A percentile compares a stretch with the other conserved stretches of the same genome.
These are phyloP conservation scores for Rhododendron molle DNA, from an alignment of 148 eudicot genomes.

Conservation along the genomic window DNA sequence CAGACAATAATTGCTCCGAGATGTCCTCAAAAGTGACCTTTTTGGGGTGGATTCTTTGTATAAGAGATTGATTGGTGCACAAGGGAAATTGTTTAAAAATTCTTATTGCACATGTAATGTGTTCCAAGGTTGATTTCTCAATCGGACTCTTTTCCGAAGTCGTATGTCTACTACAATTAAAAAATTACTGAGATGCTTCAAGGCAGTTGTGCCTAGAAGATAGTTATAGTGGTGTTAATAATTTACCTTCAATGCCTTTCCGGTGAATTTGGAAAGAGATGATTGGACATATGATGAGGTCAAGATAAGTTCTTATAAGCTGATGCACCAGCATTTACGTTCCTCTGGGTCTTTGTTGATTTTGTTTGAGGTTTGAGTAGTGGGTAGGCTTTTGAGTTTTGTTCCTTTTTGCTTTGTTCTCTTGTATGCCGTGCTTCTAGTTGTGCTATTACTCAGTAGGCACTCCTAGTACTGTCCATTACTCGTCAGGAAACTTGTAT, in stretches of 20 bases:
- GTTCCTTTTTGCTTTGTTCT: background rate
- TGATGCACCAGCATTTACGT: background rate
- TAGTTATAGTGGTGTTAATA: background rate
- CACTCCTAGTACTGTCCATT: background rate
- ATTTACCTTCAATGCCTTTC: background rate
- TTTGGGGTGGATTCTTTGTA: background rate
- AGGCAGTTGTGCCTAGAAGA: background rate
- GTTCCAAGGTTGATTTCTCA: background rate
- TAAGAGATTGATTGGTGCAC: background rate
- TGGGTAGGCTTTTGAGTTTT: background rate
- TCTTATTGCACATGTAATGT: background rate
- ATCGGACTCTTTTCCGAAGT: background rate
- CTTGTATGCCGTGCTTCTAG: background rate
- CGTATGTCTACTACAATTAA: background rate
- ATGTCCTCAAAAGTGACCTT: background rate
- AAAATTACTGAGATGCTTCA: background rate
- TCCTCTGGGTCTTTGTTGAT: background rate
- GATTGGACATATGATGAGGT: background rate
- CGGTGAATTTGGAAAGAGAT: background rate
- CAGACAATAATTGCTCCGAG: background rate
- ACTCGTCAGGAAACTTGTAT: background rate
- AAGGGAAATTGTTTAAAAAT: background rate
- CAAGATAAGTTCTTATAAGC: background rate
- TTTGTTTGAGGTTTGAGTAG: slow-evolving; percentile 4
- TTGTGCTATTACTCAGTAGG: background rate